Base-by-base conservation (phyloP, 2,329 filamentous ascomycete genomes). In the Neonectria neomacrospora region DNA sequence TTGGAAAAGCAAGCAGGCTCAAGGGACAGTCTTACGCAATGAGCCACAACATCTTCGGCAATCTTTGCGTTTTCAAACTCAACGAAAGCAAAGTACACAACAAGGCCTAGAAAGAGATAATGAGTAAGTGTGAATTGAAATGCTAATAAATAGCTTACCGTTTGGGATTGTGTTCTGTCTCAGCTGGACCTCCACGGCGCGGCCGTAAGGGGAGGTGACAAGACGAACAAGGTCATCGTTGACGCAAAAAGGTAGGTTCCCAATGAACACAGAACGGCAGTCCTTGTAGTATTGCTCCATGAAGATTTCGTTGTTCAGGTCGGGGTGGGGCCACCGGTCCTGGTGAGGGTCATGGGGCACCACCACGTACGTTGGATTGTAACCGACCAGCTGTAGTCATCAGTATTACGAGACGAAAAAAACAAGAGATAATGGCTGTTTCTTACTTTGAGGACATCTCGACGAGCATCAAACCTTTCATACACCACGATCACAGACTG, bases 401-500 rank as follows among this genome's bases (percentile, higher is more conserved):
- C 16, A 16, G 6, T 22, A 2, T 26, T 12, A 37, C 34, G 64
- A 12, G 54, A 39, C 10, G n/a, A 37, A 26, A 9, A 23, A 4
- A 3, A 9, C 20, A 1, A 37, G 4, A 28, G 16, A 18, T 6
- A n/a, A 34, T 57, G 16, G 12, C 16, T n/a, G 41, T 28, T 4
- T 75, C 83, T 78, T 76, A 86, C 85, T 26, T 76, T 70, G 30
- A 82, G 76, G 5, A 86, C 80, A 60, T 86, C 81, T 22, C 86
- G 80, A 23, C 75, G 77, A 3, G 82, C 76, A 62, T 88, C 83
- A 53, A 85, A 89, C 65, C 79, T 79, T 42, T 78, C 75, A 64
- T 84, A 89, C 26, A 82, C 79, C 30, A 87, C 80, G 5, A 86
- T 66, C 2, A 86, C 77, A 2, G 80, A 75, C 11, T 74, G 73